Conservation (phyloP, 2,329 filamentous ascomycete genomes). For the Xylariaceae sp. region DNA sequence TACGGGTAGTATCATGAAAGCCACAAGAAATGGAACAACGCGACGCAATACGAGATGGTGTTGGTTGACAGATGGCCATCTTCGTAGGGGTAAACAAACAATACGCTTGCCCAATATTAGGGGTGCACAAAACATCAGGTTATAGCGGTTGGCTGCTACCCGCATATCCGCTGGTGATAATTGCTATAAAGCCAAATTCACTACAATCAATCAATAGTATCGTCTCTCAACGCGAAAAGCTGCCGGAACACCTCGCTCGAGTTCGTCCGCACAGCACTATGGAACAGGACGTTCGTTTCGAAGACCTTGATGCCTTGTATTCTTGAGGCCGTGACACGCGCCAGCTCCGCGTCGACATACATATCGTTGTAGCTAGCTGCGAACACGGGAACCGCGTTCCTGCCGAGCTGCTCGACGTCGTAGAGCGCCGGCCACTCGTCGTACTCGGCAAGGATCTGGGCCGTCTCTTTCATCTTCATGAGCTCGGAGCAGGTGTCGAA, state of each 20-base stretch:
- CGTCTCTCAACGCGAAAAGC: conserved; percentile 72
- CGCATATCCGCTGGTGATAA: no score
- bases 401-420: conserved; percentile 63
- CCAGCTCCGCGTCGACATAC: conserved; percentile 78
- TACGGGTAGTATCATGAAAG: no score
- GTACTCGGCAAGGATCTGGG: conserved; percentile 63
- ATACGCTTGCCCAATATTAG: no score
- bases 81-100: no score
- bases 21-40: no score
- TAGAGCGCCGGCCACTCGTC: conserved; percentile 73
- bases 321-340: conserved; percentile 65
- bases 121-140: no score
- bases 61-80: no score
- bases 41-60: no score
- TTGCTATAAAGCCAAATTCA: not conserved
- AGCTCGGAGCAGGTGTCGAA: conserved; percentile 78
- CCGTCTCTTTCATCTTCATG: conserved; percentile 59
- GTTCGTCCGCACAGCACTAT: conserved; percentile 71
- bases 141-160: no score
- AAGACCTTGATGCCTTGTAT: conserved; percentile 76
- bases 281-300: conserved; percentile 82
- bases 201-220: conserved; percentile 46
- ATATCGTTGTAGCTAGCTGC: conserved; percentile 85
- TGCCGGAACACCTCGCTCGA: conserved; percentile 71
- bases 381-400: conserved; percentile 80